Evolutionary conservation across 208 protist species (phyloP).

Genomic region (Plasmodiophora brassicae): DNA sequence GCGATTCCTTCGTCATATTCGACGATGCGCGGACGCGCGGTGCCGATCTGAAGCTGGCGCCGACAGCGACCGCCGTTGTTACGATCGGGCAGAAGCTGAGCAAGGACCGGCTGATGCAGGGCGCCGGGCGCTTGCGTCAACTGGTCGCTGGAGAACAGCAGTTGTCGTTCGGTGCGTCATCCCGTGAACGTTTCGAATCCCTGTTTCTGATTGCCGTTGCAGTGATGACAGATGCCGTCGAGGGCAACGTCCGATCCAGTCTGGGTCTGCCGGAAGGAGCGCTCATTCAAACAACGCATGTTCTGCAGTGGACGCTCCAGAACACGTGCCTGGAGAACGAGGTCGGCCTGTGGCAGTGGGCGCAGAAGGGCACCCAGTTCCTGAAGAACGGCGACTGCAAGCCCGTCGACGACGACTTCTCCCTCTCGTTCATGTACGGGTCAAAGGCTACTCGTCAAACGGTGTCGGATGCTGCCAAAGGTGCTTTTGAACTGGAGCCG

Average conservation of each 20-base stretch:
- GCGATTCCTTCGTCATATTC: neutral
- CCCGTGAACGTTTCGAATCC: neutral
- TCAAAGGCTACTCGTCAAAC: neutral
- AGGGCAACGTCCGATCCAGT: neutral
- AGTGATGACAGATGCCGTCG: neutral
- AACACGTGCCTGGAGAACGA: neutral
- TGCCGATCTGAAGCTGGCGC: neutral
- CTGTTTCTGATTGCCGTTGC: neutral
- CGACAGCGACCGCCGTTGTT: neutral
- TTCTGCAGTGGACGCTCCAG: neutral
- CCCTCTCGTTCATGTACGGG: neutral
- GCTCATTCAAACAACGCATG: neutral
- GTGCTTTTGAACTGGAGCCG: neutral
- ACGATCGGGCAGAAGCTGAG: neutral
- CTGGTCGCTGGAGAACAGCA: neutral
- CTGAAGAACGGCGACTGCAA: neutral
- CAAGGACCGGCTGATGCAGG: neutral
- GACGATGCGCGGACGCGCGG: neutral
- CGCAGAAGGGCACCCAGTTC: neutral
- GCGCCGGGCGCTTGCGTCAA: neutral
- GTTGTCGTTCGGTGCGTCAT: neutral
- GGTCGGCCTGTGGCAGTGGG: neutral
- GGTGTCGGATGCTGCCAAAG: neutral
- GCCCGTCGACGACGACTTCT: neutral
- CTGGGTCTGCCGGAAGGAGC: neutral